Evolutionary conservation across 139 green algal genomes (phyloP), one percentile per base, ranked within the genome.

Genomic region (Desmodesmus armatus): DNA sequence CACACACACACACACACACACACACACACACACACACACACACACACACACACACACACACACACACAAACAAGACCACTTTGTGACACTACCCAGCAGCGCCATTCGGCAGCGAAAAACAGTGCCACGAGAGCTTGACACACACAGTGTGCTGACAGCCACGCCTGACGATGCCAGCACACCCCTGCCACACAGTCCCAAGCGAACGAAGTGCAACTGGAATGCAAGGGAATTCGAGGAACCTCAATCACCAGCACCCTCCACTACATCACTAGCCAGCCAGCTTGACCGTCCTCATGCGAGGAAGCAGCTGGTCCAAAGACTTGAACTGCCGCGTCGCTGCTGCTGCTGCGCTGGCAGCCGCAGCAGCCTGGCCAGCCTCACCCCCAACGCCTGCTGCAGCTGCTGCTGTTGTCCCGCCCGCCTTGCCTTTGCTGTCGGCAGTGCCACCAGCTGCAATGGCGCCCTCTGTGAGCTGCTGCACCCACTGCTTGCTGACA

Each of bases 271-370:
- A n/a, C n/a, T n/a, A n/a, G n/a, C n/a, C n/a, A n/a, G n/a, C 78
- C 25, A 84, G 62, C 62, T 58, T 77, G 63, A 84, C 41, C 25
- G 67, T 74, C 60, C 67, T 49, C 27, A 84, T 84, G 17, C 43
- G 47, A 4, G 78, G 78, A 5, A 84, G 62, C 62, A 84, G 78
- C 62, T 84, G 78, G 19, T 84, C 78, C 31, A 84, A 17, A 0
- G 78, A 19, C 62, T 77, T 84, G 63, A 75, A 84, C n/a, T 77
- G 62, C 39, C 62, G 62, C 5, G 47, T 25, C 3, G 29, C 49
- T 67, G 27, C 37, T 31, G 39, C 11, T 15, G 23, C 25, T 3
- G 71, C 41, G 40, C 7, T 41, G 27, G 21, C n/a, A 60, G 19
- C 43, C 23, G 37, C 41, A 15, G 15, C 70, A 37, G 41, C 70